Evolutionary conservation across 805 yeast genomes (phyloP), one percentile per base, ranked within the genome.

Genomic region (Wickerhamomyces alni): DNA sequence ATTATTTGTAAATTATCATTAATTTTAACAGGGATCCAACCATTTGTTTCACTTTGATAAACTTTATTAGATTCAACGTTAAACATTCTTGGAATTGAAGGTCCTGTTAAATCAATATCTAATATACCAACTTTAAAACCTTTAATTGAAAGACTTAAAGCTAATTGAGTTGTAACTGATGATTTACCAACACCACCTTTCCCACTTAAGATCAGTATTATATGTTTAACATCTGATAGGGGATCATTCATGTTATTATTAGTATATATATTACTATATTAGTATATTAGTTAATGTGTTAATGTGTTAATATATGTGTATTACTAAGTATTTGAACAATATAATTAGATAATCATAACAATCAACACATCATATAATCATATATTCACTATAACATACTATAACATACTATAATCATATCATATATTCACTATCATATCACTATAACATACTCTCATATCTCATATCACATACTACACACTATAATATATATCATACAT

Each of bases 101-200:
- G 99, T 0, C 99, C 99, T 0, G 99, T 93, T 32, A 93, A 67
- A 65, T 93, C 99, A 17, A 93, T 87, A 57, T 93, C 99, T 18
- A 93, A 66, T 0, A 93, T 95, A 2, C 99, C 99, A n/a, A 93
- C 96, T 51, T 74, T 81, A 54, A 59, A 77, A 2, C 93, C 95
- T 55, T 74, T 67, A 12, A 69, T 64, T 6, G 80, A 86, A 24
- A 93, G 67, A 0, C 89, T 70, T n/a, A 93, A 69, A 0, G 97
- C 98, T 1, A 88, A 69, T 57, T 93, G 99, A 0, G 96, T 86
- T 3, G 99, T 89, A 2, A 93, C 88, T 0, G 97, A 87, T 11
- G 96, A 87, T 58, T 93, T 93, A 2, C 99, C 99, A 1, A 93
- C 99, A 18, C 99, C 34, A 7, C 34, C 34, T 31, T 31, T 31